A percentile compares a stretch with the other conserved stretches of the same genome.
These are phyloP conservation scores for Albifimbria verrucaria DNA, from an alignment of 2,329 filamentous ascomycete species.

Conservation along the genomic window DNA sequence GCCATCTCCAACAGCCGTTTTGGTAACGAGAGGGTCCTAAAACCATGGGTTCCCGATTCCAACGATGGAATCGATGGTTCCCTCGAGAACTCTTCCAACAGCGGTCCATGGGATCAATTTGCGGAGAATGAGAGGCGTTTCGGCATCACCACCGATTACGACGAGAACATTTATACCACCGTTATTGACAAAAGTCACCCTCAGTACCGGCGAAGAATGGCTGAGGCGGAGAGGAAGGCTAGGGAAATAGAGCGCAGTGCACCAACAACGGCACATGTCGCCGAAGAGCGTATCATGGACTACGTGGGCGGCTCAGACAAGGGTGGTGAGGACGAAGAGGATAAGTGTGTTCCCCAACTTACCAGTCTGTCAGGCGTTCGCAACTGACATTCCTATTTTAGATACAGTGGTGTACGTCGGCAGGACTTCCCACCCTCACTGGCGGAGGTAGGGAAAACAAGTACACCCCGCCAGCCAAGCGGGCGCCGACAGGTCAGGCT, in stretches of 20 bases:
- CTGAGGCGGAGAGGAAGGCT: slow-evolving; percentile 77
- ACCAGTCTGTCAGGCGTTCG: background rate
- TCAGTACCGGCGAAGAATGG: slow-evolving; percentile 72
- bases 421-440: slow-evolving; percentile 66
- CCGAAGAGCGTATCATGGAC: slow-evolving; percentile 80
- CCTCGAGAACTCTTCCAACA: slow-evolving; percentile 57
- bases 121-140: slow-evolving; percentile 84
- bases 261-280: slow-evolving; percentile 75
- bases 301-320: slow-evolving; percentile 59
- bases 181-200: slow-evolving; percentile 81
- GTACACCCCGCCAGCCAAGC: slow-evolving; percentile 87
- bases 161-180: slow-evolving; percentile 94
- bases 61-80: slow-evolving; percentile 63
- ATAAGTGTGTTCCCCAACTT: slow-evolving; percentile 60
- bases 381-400: slow-evolving; percentile 30
- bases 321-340: slow-evolving; percentile 81
- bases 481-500: slow-evolving; percentile 71
- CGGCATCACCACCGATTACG: slow-evolving; percentile 83
- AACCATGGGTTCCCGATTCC: slow-evolving; percentile 75
- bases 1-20: slow-evolving; percentile 77
- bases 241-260: slow-evolving; percentile 81
- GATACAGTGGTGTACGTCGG: slow-evolving; percentile 89
- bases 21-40: slow-evolving; percentile 69
- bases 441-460: slow-evolving; percentile 52
- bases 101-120: slow-evolving; percentile 84